Evolutionary conservation across 2,329 filamentous ascomycete genomes (phyloP).

Genomic region (Beauveria bassiana): DNA sequence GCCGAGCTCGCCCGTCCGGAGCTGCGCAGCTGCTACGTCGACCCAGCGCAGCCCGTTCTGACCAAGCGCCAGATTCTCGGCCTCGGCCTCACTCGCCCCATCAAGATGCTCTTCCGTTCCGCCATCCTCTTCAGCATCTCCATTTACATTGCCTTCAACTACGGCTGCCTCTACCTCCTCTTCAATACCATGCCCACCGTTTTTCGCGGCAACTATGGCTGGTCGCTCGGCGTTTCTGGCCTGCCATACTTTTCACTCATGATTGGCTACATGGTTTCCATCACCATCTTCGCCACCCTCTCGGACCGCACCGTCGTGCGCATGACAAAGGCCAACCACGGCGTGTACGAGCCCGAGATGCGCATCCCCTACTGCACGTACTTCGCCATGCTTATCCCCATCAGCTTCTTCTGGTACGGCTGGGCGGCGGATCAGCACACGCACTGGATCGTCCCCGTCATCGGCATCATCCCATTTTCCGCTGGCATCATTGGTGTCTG

Average conservation of each 20-base stretch:
- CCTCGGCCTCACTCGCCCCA: constrained; percentile 47
- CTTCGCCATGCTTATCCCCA: constrained; percentile 24
- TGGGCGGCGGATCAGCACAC: constrained; percentile 23
- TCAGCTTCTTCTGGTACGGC: constrained; percentile 29
- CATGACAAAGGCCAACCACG: constrained; percentile 37
- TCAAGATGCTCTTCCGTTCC: constrained; percentile 43
- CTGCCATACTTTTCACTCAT: constrained; percentile 42
- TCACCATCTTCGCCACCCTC: constrained; percentile 33
- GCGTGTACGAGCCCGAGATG: constrained; percentile 26
- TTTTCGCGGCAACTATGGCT: constrained; percentile 40
- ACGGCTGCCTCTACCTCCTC: constrained; percentile 45
- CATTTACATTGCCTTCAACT: constrained; percentile 43
- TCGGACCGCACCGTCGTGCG: constrained; percentile 38
- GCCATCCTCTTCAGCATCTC: constrained; percentile 39
- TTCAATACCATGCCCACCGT: constrained; percentile 47
- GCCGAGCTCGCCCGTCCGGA: constrained; percentile 36
- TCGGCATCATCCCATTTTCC: constrained; percentile 38
- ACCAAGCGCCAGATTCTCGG: constrained; percentile 18
- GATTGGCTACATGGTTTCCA: constrained; percentile 32
- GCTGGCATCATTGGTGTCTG: constrained; percentile 34
- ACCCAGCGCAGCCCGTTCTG: constrained; percentile 18
- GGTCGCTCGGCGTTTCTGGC: constrained; percentile 37
- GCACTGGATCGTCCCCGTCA: constrained; percentile 27
- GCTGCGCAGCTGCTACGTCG: constrained; percentile 38
- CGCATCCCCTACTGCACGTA: constrained; percentile 26